Base-by-base conservation (phyloP, 2,329 filamentous ascomycete genomes). In the Cytospora chrysosperma region DNA sequence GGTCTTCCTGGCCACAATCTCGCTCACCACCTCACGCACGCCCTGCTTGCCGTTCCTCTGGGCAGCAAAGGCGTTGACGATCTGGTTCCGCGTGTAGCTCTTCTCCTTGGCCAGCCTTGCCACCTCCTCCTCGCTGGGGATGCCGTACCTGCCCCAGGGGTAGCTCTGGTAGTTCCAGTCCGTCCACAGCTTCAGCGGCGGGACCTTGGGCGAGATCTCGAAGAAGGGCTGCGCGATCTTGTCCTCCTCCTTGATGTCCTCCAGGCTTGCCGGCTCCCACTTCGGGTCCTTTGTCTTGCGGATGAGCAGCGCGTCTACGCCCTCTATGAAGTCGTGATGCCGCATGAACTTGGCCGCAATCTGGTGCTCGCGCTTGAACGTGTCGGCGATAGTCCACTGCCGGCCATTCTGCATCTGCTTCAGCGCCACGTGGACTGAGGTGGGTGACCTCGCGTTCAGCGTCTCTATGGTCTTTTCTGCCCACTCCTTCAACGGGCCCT, bases 281-380 rank as follows among this genome's bases (percentile, higher is more conserved):
- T 82, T 79, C 1, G 93, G 91, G 26, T 81, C 81, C 68, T 49
- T 65, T 72, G 78, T 69, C 77, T 92, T 92, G 72, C 86, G 83
- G 70, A 95, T 84, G 49, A 99, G 83, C 56, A 89, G 84, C 27
- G 92, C 89, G 58, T 86, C 86, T n/a, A 99, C 94, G 60, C 95
- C 95, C 77, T 96, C 92, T 51, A 88, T 88, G 72, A 99, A 99
- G 76, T 99, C 95, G 5, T 86, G 90, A 74, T 95, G 89, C 62
- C 83, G 82, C 94, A 99, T 98, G 80, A 99, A 98, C 67, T 87
- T 85, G 64, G 84, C 80, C 2, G 94, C 93, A 65, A 99, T 92
- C 72, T 89, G 84, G 77, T 95, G 85, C 79, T 99, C 95, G 67
- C 87, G 87, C 73, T 88, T 82, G 82, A 98, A 99, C 0, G 94